A percentile compares a stretch with the other conserved stretches of the same genome.
Conservation (phyloP, 2,329 filamentous ascomycete species). For the Dactylellina sp. region DNA sequence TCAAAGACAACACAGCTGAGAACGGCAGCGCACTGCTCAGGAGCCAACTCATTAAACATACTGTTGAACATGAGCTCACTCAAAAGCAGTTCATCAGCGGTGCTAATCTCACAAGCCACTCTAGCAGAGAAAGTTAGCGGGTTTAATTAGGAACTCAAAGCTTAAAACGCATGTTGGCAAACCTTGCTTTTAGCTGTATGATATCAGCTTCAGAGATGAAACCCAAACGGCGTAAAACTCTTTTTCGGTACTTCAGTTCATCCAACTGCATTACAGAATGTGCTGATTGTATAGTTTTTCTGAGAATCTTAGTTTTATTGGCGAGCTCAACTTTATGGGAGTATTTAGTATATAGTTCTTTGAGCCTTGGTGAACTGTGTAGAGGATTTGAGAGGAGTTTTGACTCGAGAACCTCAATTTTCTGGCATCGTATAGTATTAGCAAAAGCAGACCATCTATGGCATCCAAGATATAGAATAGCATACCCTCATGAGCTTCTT, state of each 20-base stretch:
- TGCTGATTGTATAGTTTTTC: slow-evolving; percentile 86
- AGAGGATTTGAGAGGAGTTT: slow-evolving; percentile 88
- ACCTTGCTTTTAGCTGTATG: slow-evolving; percentile 88
- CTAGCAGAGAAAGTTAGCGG: slow-evolving; percentile 63
- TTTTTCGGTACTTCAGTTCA: slow-evolving; percentile 94
- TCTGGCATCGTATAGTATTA: slow-evolving; percentile 67
- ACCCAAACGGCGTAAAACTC: slow-evolving; percentile 89
- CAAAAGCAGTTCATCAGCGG: slow-evolving; percentile 91
- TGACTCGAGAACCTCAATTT: slow-evolving; percentile 97
- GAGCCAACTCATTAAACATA: slow-evolving; percentile 95
- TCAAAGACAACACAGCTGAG: slow-evolving; percentile 97
- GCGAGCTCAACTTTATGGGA: slow-evolving; percentile 79
- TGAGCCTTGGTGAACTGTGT: slow-evolving; percentile 86
- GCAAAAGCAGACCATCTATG: neutral
- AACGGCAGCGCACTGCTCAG: slow-evolving; percentile 85
- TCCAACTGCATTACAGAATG: slow-evolving; percentile 92
- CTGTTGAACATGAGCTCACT: slow-evolving; percentile 94
- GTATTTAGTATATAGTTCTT: slow-evolving; percentile 88
- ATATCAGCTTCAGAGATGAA: slow-evolving; percentile 97
- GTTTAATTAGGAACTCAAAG: neutral
- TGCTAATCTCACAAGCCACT: slow-evolving; percentile 97
- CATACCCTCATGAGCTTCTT: slow-evolving; percentile 81
- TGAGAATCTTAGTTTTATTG: slow-evolving; percentile 85
- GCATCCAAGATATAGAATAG: slow-evolving; percentile 7
- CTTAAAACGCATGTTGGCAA: slow-evolving; percentile 1